Base-by-base conservation (phyloP, 1,284 basidiomycete genomes). In the Rhodotorula sp. region DNA sequence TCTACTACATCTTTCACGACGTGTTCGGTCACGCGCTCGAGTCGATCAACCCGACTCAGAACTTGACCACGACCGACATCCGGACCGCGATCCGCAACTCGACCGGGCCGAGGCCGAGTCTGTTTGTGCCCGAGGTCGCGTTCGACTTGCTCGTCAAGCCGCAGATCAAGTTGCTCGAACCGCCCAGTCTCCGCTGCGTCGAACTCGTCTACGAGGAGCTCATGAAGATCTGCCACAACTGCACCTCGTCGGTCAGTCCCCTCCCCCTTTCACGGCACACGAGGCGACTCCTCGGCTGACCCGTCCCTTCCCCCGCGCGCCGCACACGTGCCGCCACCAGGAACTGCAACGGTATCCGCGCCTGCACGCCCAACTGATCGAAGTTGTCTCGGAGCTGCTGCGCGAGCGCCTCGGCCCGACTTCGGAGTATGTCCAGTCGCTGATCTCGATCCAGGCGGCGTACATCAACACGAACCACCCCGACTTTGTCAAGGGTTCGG, bases 1-100 rank as follows among this genome's bases (percentile, higher is more conserved):
- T 99, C 81, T 99, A 98, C 83, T 98, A 97, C 83, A 98, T 99
- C 81, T 99, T 99, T 87, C 94, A 98, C 80, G 96, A 99, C 78
- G 88, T 99, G 62, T 99, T 99, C 79, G 96, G 96, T 8, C 86
- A 90, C 65, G 95, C 95, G 0, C 87, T 99, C 14, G 86, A 88
- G 72, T 90, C 88, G 22, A 93, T 99, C 79, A 92, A 98, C 78
- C 89, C 95, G 1, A 93, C 93, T 26, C 86, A 88, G 64, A 95
- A 95, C 79, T 85, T 99, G 67, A 93, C 94, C 66, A 88, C 91
- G 70, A 90, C 93, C 78, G 96, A 99, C 81, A 98, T 99, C 79
- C 88, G 95, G 53, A 99, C 96, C 4, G 96, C 95, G 17, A 99
- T 99, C 76, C 88, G 96, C 55, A 99, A 99, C 80, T 97, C 95